These are phyloP conservation scores for Solioccasus polychromus DNA, from an alignment of 768 basidiomycete genomes.

Conservation along the genomic window DNA sequence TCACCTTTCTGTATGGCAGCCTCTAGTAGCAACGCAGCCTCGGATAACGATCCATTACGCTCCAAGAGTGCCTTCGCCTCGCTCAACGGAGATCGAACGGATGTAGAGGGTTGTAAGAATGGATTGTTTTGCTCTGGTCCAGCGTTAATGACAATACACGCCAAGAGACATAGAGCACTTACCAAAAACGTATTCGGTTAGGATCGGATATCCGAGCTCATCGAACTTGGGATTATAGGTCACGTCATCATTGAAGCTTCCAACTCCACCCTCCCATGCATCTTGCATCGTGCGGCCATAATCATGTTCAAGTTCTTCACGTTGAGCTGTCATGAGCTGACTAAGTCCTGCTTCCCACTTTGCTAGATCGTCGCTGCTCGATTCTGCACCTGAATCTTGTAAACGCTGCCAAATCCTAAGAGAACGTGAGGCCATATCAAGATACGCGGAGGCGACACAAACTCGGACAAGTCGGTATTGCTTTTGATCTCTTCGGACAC, in stretches of 20 bases:
- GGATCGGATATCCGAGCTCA: constrained; percentile 71
- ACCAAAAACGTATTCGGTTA: constrained; percentile 79
- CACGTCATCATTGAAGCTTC: constrained; percentile 38
- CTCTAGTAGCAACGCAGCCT: constrained; percentile 84
- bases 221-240: constrained; percentile 49
- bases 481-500: constrained; percentile 31
- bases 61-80: constrained; percentile 78
- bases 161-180: constrained; percentile 21
- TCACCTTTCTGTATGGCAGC: constrained; percentile 85
- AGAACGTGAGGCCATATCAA: constrained; percentile 3
- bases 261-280: constrained; percentile 60
- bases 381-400: constrained; percentile 55
- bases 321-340: constrained; percentile 66
- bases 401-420: constrained; percentile 62
- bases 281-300: constrained; percentile 59
- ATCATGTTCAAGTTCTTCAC: constrained; percentile 65
- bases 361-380: constrained; percentile 59
- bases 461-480: constrained; percentile 54
- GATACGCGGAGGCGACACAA: constrained; percentile 16
- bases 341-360: constrained; percentile 86
- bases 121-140: constrained; percentile 67
- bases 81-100: constrained; percentile 48
- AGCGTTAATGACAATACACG: constrained; percentile 1
- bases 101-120: constrained; percentile 51
- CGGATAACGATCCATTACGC: constrained; percentile 81